Base-by-base conservation (phyloP, 164 flowering plant genomes). In the Stephania japonica region DNA sequence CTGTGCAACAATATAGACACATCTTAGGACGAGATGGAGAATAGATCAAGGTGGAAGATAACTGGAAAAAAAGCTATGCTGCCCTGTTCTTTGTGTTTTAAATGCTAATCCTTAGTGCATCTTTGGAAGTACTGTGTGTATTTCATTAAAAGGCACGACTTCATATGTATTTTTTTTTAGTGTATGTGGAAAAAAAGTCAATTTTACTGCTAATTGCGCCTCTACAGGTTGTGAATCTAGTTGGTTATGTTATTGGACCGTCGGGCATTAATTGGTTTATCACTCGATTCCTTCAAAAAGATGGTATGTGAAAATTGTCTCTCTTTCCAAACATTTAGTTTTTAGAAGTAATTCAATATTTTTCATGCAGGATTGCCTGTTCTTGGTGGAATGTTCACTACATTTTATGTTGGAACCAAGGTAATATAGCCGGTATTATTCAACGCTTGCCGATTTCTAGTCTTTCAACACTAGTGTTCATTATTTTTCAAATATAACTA, bases 371-470 rank as follows among this genome's bases (percentile, higher is more conserved):
- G 97, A 69, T 53, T 87, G 42, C 94, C 91, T 24, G 78, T 83
- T 69, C 84, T 94, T 47, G 89, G 81, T 53, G 92, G 89, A 72
- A 83, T 94, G 88, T 83, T 91, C 18, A 1, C 84, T 23, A 84
- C 97, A 69, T 94, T 94, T 83, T 94, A 94, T 72, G 81, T 92
- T 26, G 99, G 92, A 65, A 90, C 97, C 18, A 94, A 94, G 97
- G 99, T 94, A 84, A 70, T 56, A 38, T 42, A 6, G 68, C 18
- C 18, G 47, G 19, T 21, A 18, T 7, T 65, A 42, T 41, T 44
- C 32, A 7, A 38, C 49, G 59, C 41, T 6, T 19, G 9, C 19
- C 4, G 9, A 0, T 38, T 42, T 24, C 38, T 66, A 65, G n/a
- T 61, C 41, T 24, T 62, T 32, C 38, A 0, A 32, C 38, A 0